These are phyloP conservation scores for Arctium lappa DNA, from an alignment of 129 eudicot species.

Conservation along the genomic window DNA sequence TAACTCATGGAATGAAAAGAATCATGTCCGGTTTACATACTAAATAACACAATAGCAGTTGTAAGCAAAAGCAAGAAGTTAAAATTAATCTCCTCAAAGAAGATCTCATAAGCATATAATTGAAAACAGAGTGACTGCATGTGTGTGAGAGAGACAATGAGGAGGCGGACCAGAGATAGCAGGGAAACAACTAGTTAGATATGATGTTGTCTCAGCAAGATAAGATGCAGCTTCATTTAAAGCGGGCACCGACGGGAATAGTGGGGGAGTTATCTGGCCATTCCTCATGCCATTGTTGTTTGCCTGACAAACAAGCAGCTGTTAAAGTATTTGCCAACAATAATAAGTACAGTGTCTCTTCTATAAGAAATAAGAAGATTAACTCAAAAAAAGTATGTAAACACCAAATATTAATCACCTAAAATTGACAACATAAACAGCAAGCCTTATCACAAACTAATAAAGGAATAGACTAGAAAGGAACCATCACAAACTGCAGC, in stretches of 20 bases:
- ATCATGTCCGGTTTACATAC: not conserved
- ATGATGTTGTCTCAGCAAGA: constrained; percentile 77
- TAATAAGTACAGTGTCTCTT: not conserved
- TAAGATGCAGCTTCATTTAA: constrained; percentile 80
- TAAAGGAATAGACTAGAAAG: no score
- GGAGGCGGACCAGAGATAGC: constrained; percentile 44
- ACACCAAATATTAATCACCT: not conserved
- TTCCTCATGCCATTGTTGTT: constrained; percentile 34
- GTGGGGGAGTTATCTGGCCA: constrained; percentile 44
- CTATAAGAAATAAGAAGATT: not conserved
- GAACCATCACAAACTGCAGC: no score
- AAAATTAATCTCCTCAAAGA: not conserved
- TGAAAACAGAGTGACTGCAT: not conserved
- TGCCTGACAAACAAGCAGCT: constrained; percentile 42
- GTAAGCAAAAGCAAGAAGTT: not conserved
- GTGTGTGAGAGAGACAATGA: not conserved
- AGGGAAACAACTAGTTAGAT: constrained; percentile 69
- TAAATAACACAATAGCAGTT: not conserved
- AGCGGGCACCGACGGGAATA: constrained; percentile 67
- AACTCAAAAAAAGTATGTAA: not conserved
- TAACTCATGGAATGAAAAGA: not conserved
- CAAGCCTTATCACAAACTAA: not conserved
- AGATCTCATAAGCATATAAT: not conserved
- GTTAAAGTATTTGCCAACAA: not conserved
- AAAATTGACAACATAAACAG: not conserved